Conservation (phyloP, 2,329 filamentous ascomycete species). For the Ophiostoma novo-ulmi region DNA sequence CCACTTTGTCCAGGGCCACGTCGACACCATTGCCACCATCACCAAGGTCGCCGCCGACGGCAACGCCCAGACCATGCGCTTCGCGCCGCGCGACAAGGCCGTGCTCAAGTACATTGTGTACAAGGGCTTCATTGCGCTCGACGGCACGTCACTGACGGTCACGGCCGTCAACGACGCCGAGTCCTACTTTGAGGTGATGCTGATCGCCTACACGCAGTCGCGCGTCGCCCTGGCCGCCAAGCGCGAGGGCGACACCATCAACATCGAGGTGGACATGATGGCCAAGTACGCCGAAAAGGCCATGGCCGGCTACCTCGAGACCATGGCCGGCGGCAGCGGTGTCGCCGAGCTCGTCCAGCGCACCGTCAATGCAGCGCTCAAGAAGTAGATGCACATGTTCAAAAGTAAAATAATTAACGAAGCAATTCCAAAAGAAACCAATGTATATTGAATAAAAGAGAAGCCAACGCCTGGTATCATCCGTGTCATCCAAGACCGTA, state of each 20-base stretch:
- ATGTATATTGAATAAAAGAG: background rate
- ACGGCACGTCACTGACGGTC: conserved; percentile 90
- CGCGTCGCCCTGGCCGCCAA: conserved; percentile 79
- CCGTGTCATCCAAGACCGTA: background rate
- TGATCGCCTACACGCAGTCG: conserved; percentile 94
- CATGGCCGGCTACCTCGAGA: conserved; percentile 70
- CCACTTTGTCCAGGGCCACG: conserved; percentile 96
- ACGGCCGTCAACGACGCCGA: conserved; percentile 71
- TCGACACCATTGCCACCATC: conserved; percentile 82
- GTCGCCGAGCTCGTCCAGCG: conserved; percentile 68
- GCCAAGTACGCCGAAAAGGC: conserved; percentile 88
- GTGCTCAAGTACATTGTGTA: conserved; percentile 85
- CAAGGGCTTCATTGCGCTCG: conserved; percentile 92
- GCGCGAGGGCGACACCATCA: conserved; percentile 73
- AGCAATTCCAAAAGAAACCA: background rate
- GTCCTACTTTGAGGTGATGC: conserved; percentile 92
- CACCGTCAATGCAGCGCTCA: conserved; percentile 66
- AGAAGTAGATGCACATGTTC: conserved; percentile 13
- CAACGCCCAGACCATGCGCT: conserved; percentile 82
- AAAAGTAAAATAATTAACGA: background rate
- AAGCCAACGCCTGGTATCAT: conserved; percentile 5
- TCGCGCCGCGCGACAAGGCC: conserved; percentile 60
- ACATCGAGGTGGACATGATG: conserved; percentile 88
- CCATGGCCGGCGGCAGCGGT: conserved; percentile 42
- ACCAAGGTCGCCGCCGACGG: conserved; percentile 70